Evolutionary conservation across 2,329 filamentous ascomycete genomes (phyloP).

Genomic region (Gyromitra esculenta): DNA sequence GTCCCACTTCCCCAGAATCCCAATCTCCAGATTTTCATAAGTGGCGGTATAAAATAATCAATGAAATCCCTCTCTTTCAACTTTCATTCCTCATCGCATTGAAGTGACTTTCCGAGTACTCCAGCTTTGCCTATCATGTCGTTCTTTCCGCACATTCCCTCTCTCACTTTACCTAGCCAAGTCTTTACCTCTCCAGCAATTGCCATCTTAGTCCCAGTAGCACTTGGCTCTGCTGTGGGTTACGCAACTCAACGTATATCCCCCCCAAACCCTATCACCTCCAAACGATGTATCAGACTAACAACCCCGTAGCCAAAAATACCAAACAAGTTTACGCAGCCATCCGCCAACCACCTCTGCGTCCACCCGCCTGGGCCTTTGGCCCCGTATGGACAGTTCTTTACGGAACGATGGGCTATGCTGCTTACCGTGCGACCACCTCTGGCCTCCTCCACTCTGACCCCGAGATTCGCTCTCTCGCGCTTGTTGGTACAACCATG

Average conservation of each 20-base stretch:
- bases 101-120: background rate
- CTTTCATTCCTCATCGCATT: background rate
- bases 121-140: constrained; percentile 17
- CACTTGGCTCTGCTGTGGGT: constrained; percentile 77
- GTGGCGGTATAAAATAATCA: constrained; percentile 25
- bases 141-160: constrained; percentile 65
- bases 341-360: constrained; percentile 73
- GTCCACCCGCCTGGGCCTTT: constrained; percentile 71
- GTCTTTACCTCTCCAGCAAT: constrained; percentile 77
- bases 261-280: background rate
- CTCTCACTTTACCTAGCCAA: constrained; percentile 75
- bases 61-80: background rate
- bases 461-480: constrained; percentile 67
- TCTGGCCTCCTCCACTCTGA: constrained; percentile 70
- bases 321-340: constrained; percentile 71
- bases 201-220: constrained; percentile 79
- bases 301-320: constrained; percentile 64
- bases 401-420: constrained; percentile 87
- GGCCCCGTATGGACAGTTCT: constrained; percentile 73
- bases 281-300: constrained; percentile 34
- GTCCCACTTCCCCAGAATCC: constrained; percentile 21
- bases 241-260: constrained; percentile 70
- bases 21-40: constrained; percentile 4
- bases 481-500: constrained; percentile 76
- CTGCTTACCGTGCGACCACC: constrained; percentile 79